phyloP scores from a whole-genome alignment of 805 yeast genomes.

The Myxozyma lipomycoides region DNA sequence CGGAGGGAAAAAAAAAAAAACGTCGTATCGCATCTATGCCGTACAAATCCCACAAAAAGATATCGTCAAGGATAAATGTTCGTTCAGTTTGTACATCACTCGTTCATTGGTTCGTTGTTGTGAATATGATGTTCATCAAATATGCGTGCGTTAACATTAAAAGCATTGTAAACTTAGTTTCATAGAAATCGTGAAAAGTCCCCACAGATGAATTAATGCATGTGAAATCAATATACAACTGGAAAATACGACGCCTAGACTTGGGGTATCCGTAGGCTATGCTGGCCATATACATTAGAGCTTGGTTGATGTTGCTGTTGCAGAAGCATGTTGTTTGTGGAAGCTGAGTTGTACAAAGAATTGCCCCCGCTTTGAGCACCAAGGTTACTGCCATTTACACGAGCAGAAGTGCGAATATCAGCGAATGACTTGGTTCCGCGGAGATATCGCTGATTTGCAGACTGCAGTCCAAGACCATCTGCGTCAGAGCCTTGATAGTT shows the following conservation, averaged over 20 bases:
- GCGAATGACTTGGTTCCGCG: slow-evolving; percentile 36
- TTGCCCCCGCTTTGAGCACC: background rate
- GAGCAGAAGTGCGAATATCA: slow-evolving; percentile 32
- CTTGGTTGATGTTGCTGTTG: background rate
- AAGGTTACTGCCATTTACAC: background rate
- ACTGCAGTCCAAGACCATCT: slow-evolving; percentile 6
- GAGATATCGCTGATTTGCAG: slow-evolving; percentile 20
- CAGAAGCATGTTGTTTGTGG: background rate
- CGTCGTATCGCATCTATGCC: background rate
- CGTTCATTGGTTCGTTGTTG: no score
- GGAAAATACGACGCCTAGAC: no score
- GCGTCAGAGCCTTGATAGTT: slow-evolving; percentile 10
- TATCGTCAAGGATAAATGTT: no score
- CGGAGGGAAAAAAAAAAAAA: background rate
- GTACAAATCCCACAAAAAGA: no score
- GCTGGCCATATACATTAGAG: background rate
- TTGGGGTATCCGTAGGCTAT: background rate
- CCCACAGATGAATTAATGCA: no score
- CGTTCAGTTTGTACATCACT: no score
- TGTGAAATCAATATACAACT: no score
- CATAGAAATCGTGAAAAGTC: no score
- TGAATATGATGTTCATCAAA: no score
- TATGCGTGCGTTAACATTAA: background rate
- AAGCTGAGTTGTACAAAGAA: background rate
- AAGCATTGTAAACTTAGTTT: no score